A percentile compares a stretch with the other conserved stretches of the same genome.
Conservation (phyloP, 768 basidiomycete genomes). For the Pleurotus eryngii region DNA sequence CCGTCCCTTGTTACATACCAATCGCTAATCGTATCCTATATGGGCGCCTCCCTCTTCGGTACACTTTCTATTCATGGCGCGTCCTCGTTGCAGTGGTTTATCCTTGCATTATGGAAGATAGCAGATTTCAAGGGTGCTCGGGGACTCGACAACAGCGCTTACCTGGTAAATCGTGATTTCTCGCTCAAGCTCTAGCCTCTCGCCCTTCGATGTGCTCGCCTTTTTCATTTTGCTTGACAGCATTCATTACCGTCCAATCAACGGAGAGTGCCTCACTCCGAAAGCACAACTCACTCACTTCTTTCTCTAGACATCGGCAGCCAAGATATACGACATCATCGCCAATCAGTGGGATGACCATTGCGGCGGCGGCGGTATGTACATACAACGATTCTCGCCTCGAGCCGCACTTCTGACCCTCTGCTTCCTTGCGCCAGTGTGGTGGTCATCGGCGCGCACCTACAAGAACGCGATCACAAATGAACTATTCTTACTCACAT, state of each 20-base stretch:
- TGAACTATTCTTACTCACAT: constrained; percentile 49
- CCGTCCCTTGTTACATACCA: not conserved
- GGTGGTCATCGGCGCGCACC: constrained; percentile 52
- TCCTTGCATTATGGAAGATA: constrained; percentile 57
- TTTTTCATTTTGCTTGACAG: not conserved
- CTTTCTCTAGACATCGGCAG: constrained; percentile 28
- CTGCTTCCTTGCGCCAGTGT: constrained; percentile 31
- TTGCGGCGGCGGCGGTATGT: constrained; percentile 49
- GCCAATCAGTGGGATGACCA: constrained; percentile 46
- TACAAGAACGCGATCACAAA: constrained; percentile 67
- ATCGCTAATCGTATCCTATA: not conserved
- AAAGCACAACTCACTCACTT: too few relatives aligned
- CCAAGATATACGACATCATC: constrained; percentile 48
- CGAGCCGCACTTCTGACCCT: too few relatives aligned
- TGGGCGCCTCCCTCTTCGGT: not conserved
- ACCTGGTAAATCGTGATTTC: constrained; percentile 20
- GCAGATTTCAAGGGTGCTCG: constrained; percentile 46
- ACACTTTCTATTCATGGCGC: not conserved
- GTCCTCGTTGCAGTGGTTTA: constrained; percentile 42
- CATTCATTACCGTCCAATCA: not conserved
- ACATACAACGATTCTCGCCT: not conserved
- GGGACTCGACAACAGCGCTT: constrained; percentile 28
- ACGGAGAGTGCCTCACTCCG: not conserved
- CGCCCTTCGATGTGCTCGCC: not conserved
- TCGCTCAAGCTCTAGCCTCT: not conserved